Evolutionary conservation across 2,329 filamentous ascomycete species (phyloP).

Genomic region (Aspergillus uvarum): DNA sequence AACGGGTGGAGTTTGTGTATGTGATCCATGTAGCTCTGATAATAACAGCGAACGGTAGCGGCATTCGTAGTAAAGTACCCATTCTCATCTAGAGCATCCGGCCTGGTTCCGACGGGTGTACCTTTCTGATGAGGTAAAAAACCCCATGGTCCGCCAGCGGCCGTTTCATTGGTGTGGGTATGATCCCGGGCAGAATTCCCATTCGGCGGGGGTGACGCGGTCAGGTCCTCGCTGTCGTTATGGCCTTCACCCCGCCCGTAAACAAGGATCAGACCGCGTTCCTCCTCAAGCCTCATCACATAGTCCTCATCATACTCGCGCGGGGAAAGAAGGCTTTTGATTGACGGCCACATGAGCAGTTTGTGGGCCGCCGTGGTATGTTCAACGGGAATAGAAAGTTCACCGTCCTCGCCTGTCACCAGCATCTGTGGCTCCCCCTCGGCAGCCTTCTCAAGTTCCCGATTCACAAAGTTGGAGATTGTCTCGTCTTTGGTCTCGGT

Average conservation of each 20-base stretch:
- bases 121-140: conserved; percentile 34
- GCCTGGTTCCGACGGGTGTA: conserved; percentile 31
- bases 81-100: conserved; percentile 51
- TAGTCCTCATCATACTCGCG: conserved; percentile 65
- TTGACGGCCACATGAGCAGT: conserved; percentile 70
- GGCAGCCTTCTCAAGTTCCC: conserved; percentile 6
- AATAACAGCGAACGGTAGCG: conserved; percentile 51
- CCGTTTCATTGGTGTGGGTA: conserved; percentile 37
- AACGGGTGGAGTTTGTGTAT: conserved; percentile 67
- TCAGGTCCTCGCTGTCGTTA: conserved; percentile 55
- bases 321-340: conserved; percentile 60
- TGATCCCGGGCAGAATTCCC: conserved; percentile 28
- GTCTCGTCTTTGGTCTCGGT: conserved; percentile 16
- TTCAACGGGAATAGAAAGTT: conserved; percentile 73
- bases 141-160: conserved; percentile 55
- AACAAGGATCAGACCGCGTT: conserved; percentile 69
- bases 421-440: conserved; percentile 10
- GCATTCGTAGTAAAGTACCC: conserved; percentile 56
- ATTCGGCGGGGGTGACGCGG: conserved; percentile 28
- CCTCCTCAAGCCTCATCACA: conserved; percentile 73
- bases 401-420: conserved; percentile 45
- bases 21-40: conserved; percentile 57
- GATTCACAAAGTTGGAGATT: neutral
- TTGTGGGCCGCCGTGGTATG: conserved; percentile 89
- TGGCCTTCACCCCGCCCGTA: conserved; percentile 77